A percentile compares a stretch with the other conserved stretches of the same genome.
Conservation (phyloP, 1,284 basidiomycete species). For the Earliella scabrosa region DNA sequence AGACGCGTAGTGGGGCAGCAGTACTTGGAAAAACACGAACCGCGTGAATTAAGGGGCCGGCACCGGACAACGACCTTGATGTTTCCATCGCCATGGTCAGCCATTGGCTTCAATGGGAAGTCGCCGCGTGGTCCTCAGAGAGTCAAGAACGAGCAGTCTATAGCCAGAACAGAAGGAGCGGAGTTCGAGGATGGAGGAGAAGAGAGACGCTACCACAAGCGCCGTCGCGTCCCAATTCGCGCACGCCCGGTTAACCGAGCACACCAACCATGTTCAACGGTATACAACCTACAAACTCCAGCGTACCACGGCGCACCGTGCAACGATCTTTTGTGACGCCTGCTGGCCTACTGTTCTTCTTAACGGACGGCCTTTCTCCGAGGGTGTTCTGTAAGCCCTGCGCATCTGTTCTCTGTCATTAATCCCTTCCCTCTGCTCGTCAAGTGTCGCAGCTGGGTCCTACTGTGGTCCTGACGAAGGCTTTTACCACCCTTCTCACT, state of each 20-base stretch:
- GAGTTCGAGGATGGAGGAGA: conserved; percentile 7
- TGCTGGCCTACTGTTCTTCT: no score
- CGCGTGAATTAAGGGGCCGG: conserved; percentile 91
- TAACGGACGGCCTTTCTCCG: no score
- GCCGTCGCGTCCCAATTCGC: conserved; percentile 11
- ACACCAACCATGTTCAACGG: background rate
- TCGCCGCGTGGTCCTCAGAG: background rate
- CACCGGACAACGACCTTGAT: conserved; percentile 98
- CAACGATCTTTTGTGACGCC: no score
- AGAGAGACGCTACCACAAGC: conserved; percentile 7
- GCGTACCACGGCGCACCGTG: no score
- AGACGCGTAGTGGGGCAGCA: conserved; percentile 13
- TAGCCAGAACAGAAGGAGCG: conserved; percentile 16
- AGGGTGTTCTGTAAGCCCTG: no score
- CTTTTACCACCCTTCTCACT: no score
- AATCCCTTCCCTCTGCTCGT: no score
- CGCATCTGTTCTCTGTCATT: no score
- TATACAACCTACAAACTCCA: no score
- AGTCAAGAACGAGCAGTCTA: conserved; percentile 16
- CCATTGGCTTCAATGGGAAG: conserved; percentile 45
- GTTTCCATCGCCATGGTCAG: conserved; percentile 78
- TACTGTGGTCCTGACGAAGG: no score
- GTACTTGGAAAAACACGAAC: conserved; percentile 48
- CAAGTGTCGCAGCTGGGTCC: no score
- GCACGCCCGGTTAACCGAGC: no score